phyloP scores from a whole-genome alignment of 805 yeast genomes.

The Candida morakotiae region DNA sequence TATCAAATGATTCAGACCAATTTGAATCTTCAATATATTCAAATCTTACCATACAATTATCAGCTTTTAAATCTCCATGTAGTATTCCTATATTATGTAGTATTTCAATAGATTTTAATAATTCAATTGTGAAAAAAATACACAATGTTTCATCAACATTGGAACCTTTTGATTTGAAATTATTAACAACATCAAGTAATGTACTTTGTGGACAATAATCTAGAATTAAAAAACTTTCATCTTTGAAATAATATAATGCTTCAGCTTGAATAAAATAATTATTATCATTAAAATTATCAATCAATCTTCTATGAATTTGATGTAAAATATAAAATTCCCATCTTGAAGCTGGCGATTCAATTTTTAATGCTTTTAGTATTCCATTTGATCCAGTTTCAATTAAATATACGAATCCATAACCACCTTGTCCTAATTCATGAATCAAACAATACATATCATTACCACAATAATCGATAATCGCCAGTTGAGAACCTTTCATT shows the following conservation, averaged over 20 bases:
- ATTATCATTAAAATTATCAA: slow-evolving; percentile 6
- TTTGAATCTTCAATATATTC: slow-evolving; percentile 14
- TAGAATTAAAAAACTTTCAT: slow-evolving; percentile 65
- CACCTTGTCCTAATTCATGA: slow-evolving; percentile 72
- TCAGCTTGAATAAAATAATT: slow-evolving; percentile 47
- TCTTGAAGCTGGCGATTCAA: slow-evolving; percentile 61
- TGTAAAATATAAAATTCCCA: slow-evolving; percentile 82
- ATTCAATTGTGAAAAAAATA: slow-evolving; percentile 60
- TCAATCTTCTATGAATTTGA: slow-evolving; percentile 45
- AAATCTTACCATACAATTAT: slow-evolving; percentile 75
- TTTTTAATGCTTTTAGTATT: slow-evolving; percentile 60
- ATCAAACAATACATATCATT: slow-evolving; percentile 46
- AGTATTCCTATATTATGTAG: slow-evolving; percentile 66
- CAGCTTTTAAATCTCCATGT: slow-evolving; percentile 85
- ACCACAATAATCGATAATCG: slow-evolving; percentile 43
- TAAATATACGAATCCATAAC: slow-evolving; percentile 70
- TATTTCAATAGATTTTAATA: slow-evolving; percentile 53
- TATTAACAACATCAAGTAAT: slow-evolving; percentile 61
- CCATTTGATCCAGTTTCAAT: slow-evolving; percentile 55
- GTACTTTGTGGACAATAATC: slow-evolving; percentile 72
- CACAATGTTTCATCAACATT: slow-evolving; percentile 58
- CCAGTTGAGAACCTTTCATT: slow-evolving; percentile 29
- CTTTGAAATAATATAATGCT: slow-evolving; percentile 51
- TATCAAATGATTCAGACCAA: slow-evolving; percentile 19
- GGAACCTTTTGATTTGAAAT: slow-evolving; percentile 23